phyloP scores from a whole-genome alignment of 371 early-diverging fungal genomes.

The Blakeslea trispora region DNA sequence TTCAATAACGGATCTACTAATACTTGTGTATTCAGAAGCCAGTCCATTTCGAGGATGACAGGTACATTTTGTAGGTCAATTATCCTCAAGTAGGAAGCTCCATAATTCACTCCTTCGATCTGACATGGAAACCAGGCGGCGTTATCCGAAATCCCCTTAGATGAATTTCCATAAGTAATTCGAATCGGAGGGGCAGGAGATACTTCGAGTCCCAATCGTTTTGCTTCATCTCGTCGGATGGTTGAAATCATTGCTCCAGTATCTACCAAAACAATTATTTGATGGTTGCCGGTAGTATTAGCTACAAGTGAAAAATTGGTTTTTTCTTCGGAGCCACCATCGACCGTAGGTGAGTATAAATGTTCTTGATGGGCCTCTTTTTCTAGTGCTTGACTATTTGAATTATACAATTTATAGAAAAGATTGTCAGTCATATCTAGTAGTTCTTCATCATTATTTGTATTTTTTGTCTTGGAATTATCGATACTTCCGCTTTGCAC shows the following conservation, averaged over 20 bases:
- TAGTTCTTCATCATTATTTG: too few relatives aligned
- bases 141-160: neutral
- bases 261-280: too few relatives aligned
- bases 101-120: neutral
- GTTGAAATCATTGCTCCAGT: neutral
- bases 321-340: too few relatives aligned
- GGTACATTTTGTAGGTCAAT: neutral
- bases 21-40: neutral
- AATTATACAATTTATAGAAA: too few relatives aligned
- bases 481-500: too few relatives aligned
- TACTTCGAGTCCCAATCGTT: neutral
- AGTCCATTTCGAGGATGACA: neutral
- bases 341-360: too few relatives aligned
- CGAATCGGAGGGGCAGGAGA: neutral
- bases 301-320: too few relatives aligned
- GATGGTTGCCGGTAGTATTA: too few relatives aligned
- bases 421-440: too few relatives aligned
- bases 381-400: too few relatives aligned
- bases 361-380: too few relatives aligned
- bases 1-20: neutral
- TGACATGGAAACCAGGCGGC: neutral
- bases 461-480: too few relatives aligned
- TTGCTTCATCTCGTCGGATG: neutral
- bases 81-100: neutral
- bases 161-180: neutral